Conservation (phyloP, 768 basidiomycete genomes). For the Cystofilobasidium capitatum region DNA sequence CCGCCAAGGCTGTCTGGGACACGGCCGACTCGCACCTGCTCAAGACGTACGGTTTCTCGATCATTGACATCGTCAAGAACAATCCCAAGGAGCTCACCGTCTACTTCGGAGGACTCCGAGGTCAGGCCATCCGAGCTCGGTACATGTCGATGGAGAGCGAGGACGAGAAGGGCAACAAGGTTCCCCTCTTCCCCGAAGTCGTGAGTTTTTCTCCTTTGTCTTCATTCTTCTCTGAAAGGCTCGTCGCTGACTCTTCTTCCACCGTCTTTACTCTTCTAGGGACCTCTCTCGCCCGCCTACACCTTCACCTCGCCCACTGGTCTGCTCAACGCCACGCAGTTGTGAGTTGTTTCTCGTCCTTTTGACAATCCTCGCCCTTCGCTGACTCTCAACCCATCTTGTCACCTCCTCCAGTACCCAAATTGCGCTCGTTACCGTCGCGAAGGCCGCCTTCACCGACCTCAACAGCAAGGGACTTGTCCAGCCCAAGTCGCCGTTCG, state of each 20-base stretch:
- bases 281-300: constrained; percentile 80
- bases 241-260: neutral
- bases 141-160: constrained; percentile 99
- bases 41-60: constrained; percentile 66
- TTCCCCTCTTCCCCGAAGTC: constrained; percentile 93
- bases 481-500: constrained; percentile 83
- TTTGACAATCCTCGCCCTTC: neutral
- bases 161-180: constrained; percentile 88
- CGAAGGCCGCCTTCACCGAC: constrained; percentile 96
- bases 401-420: constrained; percentile 50
- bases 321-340: constrained; percentile 93
- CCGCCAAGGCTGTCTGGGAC: constrained; percentile 95
- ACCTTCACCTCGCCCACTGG: constrained; percentile 97
- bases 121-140: constrained; percentile 93
- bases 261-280: constrained; percentile 5
- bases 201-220: constrained; percentile 31
- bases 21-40: constrained; percentile 78
- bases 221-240: neutral
- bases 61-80: constrained; percentile 95
- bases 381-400: neutral
- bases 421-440: constrained; percentile 94
- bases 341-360: constrained; percentile 36
- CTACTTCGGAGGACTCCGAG: constrained; percentile 98
- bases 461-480: constrained; percentile 94
- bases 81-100: constrained; percentile 97